Evolutionary conservation across 2,329 filamentous ascomycete species (phyloP), one percentile per base, ranked within the genome.

Genomic region (Aspergillus sp.): DNA sequence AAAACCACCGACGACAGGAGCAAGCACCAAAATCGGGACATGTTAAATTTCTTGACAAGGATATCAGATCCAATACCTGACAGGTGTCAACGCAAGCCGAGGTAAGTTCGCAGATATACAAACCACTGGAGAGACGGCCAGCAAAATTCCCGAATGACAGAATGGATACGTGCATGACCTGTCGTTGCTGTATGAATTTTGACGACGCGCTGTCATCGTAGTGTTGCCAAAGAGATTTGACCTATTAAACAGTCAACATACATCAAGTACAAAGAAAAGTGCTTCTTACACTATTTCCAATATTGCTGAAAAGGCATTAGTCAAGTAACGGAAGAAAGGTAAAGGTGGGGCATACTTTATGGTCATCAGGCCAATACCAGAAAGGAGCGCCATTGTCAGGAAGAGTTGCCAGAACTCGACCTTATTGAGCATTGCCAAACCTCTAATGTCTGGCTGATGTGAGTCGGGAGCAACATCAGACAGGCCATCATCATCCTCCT

Each of bases 301-400:
- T 96, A 68, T 99, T 99, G 78, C 91, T 96, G 65, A 43, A 11
- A 49, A 21, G 14, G 17, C 11, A 61, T 78, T 68, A 79, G 77
- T 60, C 43, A 52, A 5, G 8, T 47, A 19, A n/a, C 40, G 8
- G n/a, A 24, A 24, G 54, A 27, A 46, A 15, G 23, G 19, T 41
- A 14, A 31, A 24, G 27, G 24, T 19, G 40, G 31, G 41, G 61
- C 57, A 11, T 65, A 96, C 92, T 99, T 99, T 77, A 99, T 99
- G 0, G 93, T 98, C 95, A 99, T 99, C 64, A 99, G 79, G 11
- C 95, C 95, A 66, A 97, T 90, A 52, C 95, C 95, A 5, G 92
- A 91, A 61, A 98, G 80, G n/a, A 97, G 84, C 40, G 88, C 92
- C 84, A 99, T 90, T 64, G 96, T 86, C 57, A 84, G 75, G 74